Percentiles rank a stretch among this genome's conserved stretches.
Evolutionary conservation across 345 rosid species (phyloP).

Genomic region (Stellera chamaejasme): DNA sequence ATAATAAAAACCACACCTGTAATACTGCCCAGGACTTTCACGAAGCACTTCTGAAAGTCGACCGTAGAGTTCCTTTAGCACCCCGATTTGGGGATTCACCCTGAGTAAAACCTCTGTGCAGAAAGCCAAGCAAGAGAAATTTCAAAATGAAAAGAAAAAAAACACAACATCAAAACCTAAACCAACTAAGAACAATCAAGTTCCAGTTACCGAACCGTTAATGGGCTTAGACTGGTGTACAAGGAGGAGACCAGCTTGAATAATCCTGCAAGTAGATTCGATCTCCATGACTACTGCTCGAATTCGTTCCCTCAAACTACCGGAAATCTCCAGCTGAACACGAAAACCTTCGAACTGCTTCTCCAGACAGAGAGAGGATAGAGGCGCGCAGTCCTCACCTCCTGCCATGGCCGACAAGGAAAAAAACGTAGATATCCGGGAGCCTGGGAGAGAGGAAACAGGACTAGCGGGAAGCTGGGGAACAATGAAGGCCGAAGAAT

Average conservation of each 20-base stretch:
- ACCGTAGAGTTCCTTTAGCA: slow-evolving; percentile 46
- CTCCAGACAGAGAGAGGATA: slow-evolving; percentile 35
- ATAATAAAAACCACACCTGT: slow-evolving; percentile 39
- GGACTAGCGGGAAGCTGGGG: not conserved
- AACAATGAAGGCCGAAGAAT: slow-evolving; percentile 2
- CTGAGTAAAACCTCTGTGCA: slow-evolving; percentile 65
- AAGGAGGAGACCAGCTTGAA: slow-evolving; percentile 71
- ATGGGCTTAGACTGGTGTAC: slow-evolving; percentile 85
- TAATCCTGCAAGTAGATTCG: slow-evolving; percentile 61
- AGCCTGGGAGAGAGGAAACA: slow-evolving; percentile 10
- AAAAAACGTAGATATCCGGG: slow-evolving; percentile 8
- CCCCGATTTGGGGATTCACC: slow-evolving; percentile 46
- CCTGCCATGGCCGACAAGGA: slow-evolving; percentile 43
- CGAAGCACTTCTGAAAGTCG: slow-evolving; percentile 48
- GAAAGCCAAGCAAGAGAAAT: not conserved
- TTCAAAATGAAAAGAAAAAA: not conserved
- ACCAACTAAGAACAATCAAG: not conserved
- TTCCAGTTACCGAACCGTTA: slow-evolving; percentile 35
- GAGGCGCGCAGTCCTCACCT: slow-evolving; percentile 23
- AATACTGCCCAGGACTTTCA: slow-evolving; percentile 68
- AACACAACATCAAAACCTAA: not conserved
- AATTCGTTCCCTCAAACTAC: slow-evolving; percentile 63
- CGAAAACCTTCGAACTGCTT: slow-evolving; percentile 79
- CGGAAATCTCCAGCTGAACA: slow-evolving; percentile 61
- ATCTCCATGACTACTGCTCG: slow-evolving; percentile 64